These are phyloP conservation scores for Sanghuangporus weigelae DNA, from an alignment of 1,284 basidiomycete genomes.

Conservation along the genomic window DNA sequence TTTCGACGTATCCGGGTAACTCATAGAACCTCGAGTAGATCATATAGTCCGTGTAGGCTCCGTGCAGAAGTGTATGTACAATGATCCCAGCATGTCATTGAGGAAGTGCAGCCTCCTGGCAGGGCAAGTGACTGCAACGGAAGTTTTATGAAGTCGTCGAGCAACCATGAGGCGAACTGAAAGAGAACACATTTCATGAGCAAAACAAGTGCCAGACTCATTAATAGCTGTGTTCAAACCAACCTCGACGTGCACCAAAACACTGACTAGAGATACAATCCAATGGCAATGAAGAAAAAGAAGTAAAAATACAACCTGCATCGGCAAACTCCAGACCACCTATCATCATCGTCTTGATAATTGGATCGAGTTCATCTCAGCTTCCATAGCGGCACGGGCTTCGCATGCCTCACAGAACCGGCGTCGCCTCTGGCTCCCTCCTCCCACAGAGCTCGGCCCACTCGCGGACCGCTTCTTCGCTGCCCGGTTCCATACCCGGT, in stretches of 20 bases:
- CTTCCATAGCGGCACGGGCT: constrained; percentile 12
- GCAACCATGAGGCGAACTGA: background rate
- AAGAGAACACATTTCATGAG: background rate
- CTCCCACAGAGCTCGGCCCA: background rate
- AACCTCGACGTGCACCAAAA: background rate
- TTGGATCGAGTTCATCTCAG: constrained; percentile 4
- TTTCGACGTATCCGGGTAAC: background rate
- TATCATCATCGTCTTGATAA: constrained; percentile 12
- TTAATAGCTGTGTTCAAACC: background rate
- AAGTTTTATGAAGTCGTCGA: background rate
- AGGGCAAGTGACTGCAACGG: background rate
- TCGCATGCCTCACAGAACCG: constrained; percentile 18
- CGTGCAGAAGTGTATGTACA: background rate
- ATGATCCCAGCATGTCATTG: background rate
- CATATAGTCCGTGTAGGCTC: background rate
- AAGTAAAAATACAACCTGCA: constrained; percentile 8
- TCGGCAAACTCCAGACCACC: background rate
- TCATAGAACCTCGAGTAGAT: background rate
- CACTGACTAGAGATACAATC: constrained; percentile 4
- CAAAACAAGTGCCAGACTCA: background rate
- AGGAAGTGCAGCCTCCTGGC: background rate
- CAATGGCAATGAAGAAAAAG: background rate
- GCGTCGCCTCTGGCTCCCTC: constrained; percentile 4
- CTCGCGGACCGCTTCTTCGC: background rate
- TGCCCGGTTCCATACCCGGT: constrained; percentile 11